Evolutionary conservation across 140 eudicot genomes (phyloP), one percentile per base, ranked within the genome.

Genomic region (Cichorium intybus): DNA sequence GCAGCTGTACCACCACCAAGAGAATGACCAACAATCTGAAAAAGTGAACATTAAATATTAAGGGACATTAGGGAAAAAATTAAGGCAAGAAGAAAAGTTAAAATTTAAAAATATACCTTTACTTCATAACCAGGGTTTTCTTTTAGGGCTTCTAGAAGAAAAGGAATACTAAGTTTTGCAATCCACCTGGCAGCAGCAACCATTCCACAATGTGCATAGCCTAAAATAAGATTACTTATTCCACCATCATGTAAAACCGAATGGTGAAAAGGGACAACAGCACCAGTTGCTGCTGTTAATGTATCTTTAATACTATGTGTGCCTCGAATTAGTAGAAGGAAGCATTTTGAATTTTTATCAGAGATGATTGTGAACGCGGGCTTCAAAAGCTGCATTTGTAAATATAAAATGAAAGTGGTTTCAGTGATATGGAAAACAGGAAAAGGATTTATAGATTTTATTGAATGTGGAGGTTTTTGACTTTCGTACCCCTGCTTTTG

Each of bases 1-100:
- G 99, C 99, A 80, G 99, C 99, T 15, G 99, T 93, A 34, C 99
- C 99, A 74, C 99, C 99, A 78, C 99, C 99, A 71, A 93, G 95
- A 61, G 99, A 93, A 74, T 93, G 99, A 41, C 99, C 99, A 70
- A 93, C 97, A 65, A 93, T 74, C 99, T 93, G 84, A 34, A 77
- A 35, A 80, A 46, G 46, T n/a, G 69, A 56, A 59, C 47, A 26
- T 29, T 8, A 21, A 39, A 51, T 15, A 53, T 24, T 2, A 74
- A 56, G 37, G 17, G 16, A 22, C 56, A 43, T 18, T 33, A 7
- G 27, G 6, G 17, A 71, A 50, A 4, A 7, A 5, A 34, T 17
- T 10, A 0, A 45, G 4, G 22, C 37, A 10, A 21, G 24, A 55
- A 63, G 26, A 17, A 47, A 45, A 53, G 2, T 27, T 27, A 4